Evolutionary conservation across 192 early-diverging fungal genomes (phyloP), one percentile per base, ranked within the genome.

Genomic region (Backusella luteola): DNA sequence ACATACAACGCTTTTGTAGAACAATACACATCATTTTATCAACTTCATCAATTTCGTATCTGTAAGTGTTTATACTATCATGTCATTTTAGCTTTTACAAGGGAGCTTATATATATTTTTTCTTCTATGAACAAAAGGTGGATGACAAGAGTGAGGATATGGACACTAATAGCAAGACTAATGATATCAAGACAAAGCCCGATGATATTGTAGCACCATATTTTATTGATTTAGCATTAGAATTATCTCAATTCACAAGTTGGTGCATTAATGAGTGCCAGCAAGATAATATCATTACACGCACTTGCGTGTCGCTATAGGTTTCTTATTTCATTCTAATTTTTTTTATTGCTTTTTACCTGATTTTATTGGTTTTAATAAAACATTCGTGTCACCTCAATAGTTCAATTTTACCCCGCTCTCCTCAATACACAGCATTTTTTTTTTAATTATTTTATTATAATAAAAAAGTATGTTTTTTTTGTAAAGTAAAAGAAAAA

Each of bases 1-100:
- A 53, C 39, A 23, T 52, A 73, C 32, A 66, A 39, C 2, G 34
- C 26, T 77, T 4, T 53, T 78, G 9, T 79, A 86, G 85, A 84
- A 88, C 70, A 87, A 89, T 75, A 88, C 84, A 19, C 83, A 84
- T 6, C 78, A 84, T 63, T 81, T 93, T 14, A 91, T 88, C 77
- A 76, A 70, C 21, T 91, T 91, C 77, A 89, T 93, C 36, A 89
- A 93, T 35, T 83, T 82, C 73, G 84, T 93, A 53, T 87, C 84
- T 15, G 82, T 87, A 81, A 79, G 77, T 63, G 11, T 46, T 12
- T 53, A n/a, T 49, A 73, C 5, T 73, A n/a, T n/a, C 19, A 26
- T 29, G 3, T 15, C 34, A 17, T 32, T 39, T 71, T 71, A 14
- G n/a, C 17, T 44, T 44, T 44, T 44, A 14, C 14, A 44, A 14